phyloP scores from a whole-genome alignment of 2,329 filamentous ascomycete genomes.

The Leptographium galeiforme region DNA sequence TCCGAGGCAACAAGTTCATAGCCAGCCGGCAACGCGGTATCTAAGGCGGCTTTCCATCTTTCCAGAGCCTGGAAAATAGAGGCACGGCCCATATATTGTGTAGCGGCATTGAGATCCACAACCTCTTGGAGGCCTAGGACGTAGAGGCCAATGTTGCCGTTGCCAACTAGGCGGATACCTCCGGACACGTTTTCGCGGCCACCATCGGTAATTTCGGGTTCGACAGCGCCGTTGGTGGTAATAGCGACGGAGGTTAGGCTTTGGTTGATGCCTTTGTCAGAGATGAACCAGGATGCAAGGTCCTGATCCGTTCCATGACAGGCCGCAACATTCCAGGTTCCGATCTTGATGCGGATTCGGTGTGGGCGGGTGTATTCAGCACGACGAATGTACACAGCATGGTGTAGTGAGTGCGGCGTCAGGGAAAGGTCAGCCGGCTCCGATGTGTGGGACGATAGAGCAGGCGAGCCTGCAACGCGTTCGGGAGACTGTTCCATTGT shows the following conservation, averaged over 20 bases:
- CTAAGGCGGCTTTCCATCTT: conserved; percentile 69
- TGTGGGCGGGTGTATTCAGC: conserved; percentile 67
- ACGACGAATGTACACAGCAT: conserved; percentile 56
- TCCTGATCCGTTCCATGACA: conserved; percentile 79
- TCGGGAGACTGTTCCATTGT: neutral
- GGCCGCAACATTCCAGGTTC: conserved; percentile 88
- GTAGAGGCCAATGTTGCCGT: conserved; percentile 72
- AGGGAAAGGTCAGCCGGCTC: conserved; percentile 31
- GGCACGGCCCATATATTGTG: conserved; percentile 58
- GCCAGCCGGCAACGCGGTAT: conserved; percentile 58
- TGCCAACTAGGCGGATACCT: conserved; percentile 34
- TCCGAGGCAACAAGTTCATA: conserved; percentile 69
- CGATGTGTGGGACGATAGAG: conserved; percentile 22
- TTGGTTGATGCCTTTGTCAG: conserved; percentile 56
- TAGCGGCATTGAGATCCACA: conserved; percentile 67
- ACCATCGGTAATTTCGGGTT: conserved; percentile 31
- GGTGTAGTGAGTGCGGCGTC: conserved; percentile 45
- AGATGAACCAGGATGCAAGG: conserved; percentile 76
- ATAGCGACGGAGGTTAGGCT: conserved; percentile 42
- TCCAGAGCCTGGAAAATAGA: conserved; percentile 42
- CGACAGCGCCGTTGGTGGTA: conserved; percentile 24
- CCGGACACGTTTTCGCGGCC: conserved; percentile 18
- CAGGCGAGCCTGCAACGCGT: conserved; percentile 14
- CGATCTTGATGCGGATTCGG: conserved; percentile 73
- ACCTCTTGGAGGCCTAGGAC: conserved; percentile 86